Conservation (phyloP, 805 yeast species). For the Kregervanrija pseudodelftensis region DNA sequence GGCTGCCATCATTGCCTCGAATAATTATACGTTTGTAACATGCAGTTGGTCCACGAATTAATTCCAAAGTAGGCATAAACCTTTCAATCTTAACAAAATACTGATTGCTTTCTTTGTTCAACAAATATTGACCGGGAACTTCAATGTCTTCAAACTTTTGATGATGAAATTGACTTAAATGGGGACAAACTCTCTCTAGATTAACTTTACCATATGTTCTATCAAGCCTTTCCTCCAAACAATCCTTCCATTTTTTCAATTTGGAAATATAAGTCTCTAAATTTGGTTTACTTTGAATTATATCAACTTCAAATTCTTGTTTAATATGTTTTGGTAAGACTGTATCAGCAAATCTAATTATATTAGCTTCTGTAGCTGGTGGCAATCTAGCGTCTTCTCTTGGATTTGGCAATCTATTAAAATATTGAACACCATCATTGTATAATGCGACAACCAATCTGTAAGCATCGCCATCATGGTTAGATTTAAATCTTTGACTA, state of each 20-base stretch:
- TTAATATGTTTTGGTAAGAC: constrained; percentile 84
- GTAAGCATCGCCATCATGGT: constrained; percentile 94
- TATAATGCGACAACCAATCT: constrained; percentile 85
- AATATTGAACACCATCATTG: constrained; percentile 88
- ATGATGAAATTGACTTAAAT: constrained; percentile 93
- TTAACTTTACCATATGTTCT: constrained; percentile 73
- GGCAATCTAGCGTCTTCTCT: constrained; percentile 85
- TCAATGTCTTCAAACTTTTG: constrained; percentile 97
- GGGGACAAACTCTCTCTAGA: constrained; percentile 88
- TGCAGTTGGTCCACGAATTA: constrained; percentile 83
- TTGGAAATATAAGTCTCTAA: constrained; percentile 80
- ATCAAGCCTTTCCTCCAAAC: constrained; percentile 87
- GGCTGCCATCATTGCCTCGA: constrained; percentile 88
- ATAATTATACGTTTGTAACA: constrained; percentile 85
- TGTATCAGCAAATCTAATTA: constrained; percentile 85
- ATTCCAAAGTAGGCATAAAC: constrained; percentile 80
- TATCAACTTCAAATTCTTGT: constrained; percentile 86
- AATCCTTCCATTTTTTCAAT: constrained; percentile 85
- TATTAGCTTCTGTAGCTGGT: constrained; percentile 82
- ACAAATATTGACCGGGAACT: constrained; percentile 91
- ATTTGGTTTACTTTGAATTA: constrained; percentile 80
- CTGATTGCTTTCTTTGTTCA: constrained; percentile 81
- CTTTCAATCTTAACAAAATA: constrained; percentile 92
- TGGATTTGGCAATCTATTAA: constrained; percentile 80
- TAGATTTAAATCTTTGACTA: constrained; percentile 85